Percentiles rank a stretch among this genome's conserved stretches.
Conservation (phyloP, 2,329 filamentous ascomycete genomes). For the Immersiporthe knoxdaviesiana region DNA sequence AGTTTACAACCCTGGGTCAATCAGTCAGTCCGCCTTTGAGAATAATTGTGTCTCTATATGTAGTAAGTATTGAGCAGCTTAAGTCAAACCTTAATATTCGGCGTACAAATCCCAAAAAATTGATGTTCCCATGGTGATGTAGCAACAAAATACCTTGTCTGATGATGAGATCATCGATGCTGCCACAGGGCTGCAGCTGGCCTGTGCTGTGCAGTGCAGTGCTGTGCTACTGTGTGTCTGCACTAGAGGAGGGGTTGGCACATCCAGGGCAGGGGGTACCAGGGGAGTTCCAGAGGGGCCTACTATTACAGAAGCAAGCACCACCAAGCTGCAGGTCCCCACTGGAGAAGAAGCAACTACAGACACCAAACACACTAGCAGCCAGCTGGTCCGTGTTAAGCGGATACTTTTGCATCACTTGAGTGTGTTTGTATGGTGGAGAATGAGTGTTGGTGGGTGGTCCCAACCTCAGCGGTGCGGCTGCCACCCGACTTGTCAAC, state of each 20-base stretch:
- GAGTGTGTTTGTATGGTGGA: not conserved
- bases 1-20: not conserved
- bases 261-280: not conserved
- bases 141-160: not conserved
- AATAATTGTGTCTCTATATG: no score
- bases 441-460: not conserved
- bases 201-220: no score
- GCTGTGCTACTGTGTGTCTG: no score
- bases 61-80: no score
- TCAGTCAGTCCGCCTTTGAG: no score
- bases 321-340: constrained; percentile 9
- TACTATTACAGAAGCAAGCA: not conserved
- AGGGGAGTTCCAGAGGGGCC: no score
- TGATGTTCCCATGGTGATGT: not conserved
- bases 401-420: constrained; percentile 1
- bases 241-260: not conserved
- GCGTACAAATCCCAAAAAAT: not conserved
- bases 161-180: constrained; percentile 18
- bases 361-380: not conserved
- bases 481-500: not conserved
- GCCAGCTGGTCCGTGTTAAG: constrained; percentile 6
- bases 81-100: no score
- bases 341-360: not conserved
- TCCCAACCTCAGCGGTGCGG: not conserved
- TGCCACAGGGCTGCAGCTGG: not conserved